Conservation (phyloP, 805 yeast genomes). For the Priceomyces medius region DNA sequence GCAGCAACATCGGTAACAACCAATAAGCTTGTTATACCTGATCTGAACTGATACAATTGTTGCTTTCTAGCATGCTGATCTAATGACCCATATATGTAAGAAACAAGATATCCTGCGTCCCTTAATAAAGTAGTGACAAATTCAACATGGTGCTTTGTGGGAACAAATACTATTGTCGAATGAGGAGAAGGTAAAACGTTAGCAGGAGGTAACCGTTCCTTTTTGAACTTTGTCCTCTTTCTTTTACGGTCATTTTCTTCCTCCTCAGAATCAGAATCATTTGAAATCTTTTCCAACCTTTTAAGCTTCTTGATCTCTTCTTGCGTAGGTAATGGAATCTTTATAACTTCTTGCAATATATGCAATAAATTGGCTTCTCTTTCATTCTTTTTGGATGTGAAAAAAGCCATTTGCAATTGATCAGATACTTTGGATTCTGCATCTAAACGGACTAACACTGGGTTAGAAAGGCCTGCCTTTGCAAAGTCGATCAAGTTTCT, state of each 20-base stretch:
- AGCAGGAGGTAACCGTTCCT: conserved; percentile 70
- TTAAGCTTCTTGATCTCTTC: conserved; percentile 61
- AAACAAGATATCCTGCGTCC: conserved; percentile 79
- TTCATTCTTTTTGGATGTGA: conserved; percentile 78
- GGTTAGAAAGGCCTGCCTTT: conserved; percentile 91
- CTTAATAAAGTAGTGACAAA: conserved; percentile 70
- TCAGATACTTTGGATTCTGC: conserved; percentile 90
- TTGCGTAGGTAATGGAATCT: conserved; percentile 74
- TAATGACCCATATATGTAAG: conserved; percentile 90
- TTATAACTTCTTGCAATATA: conserved; percentile 78
- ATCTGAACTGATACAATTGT: conserved; percentile 80
- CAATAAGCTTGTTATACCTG: conserved; percentile 79
- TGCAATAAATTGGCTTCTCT: conserved; percentile 83
- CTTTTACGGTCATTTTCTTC: conserved; percentile 42
- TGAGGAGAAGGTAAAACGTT: conserved; percentile 78
- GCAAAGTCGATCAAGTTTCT: conserved; percentile 92
- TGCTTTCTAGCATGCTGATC: conserved; percentile 94
- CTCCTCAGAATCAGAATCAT: conserved; percentile 54
- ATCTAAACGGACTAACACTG: conserved; percentile 88
- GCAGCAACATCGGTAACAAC: conserved; percentile 99
- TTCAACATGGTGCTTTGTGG: conserved; percentile 97
- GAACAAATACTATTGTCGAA: conserved; percentile 92
- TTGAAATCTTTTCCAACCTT: conserved; percentile 45
- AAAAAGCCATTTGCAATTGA: conserved; percentile 83
- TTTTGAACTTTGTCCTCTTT: conserved; percentile 42